Conservation (phyloP, 1,284 basidiomycete species). For the Papiliotrema terrestris region DNA sequence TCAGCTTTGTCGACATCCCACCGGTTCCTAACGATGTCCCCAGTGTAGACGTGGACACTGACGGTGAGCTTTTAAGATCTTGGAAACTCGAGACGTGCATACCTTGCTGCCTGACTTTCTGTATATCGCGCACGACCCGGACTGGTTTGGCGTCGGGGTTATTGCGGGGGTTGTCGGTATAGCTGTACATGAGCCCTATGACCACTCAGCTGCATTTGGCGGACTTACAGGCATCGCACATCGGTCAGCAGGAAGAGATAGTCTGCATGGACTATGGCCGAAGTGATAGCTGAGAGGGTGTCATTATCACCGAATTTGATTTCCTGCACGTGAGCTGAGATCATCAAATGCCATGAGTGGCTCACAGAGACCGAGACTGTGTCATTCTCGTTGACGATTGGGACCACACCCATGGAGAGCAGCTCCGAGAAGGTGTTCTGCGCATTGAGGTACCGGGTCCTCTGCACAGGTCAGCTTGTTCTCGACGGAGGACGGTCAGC, state of each 20-base stretch:
- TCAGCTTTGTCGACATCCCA: conserved; percentile 98
- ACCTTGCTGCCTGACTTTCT: conserved; percentile 78
- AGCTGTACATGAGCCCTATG: conserved; percentile 45
- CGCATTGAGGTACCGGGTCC: conserved; percentile 88
- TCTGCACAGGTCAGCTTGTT: conserved; percentile 50
- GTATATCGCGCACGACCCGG: conserved; percentile 76
- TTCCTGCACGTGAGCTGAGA: conserved; percentile 59
- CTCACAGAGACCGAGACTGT: conserved; percentile 89
- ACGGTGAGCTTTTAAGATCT: neutral
- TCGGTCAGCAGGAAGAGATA: conserved; percentile 96
- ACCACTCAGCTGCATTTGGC: neutral
- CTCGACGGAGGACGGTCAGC: neutral
- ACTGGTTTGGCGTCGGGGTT: conserved; percentile 79
- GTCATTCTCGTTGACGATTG: conserved; percentile 97
- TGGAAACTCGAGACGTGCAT: conserved; percentile 6
- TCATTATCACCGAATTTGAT: conserved; percentile 99
- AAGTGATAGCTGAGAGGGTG: conserved; percentile 92
- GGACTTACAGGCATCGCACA: conserved; percentile 71
- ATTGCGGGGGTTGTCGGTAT: conserved; percentile 90
- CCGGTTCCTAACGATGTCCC: conserved; percentile 94
- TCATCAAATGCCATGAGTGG: conserved; percentile 18
- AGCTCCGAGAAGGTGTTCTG: conserved; percentile 89
- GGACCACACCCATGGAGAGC: conserved; percentile 79
- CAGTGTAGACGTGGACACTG: conserved; percentile 65
- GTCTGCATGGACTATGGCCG: conserved; percentile 95